These are phyloP conservation scores for Eleusine coracana DNA, from an alignment of 176 grass and related monocot genomes.

Conservation along the genomic window DNA sequence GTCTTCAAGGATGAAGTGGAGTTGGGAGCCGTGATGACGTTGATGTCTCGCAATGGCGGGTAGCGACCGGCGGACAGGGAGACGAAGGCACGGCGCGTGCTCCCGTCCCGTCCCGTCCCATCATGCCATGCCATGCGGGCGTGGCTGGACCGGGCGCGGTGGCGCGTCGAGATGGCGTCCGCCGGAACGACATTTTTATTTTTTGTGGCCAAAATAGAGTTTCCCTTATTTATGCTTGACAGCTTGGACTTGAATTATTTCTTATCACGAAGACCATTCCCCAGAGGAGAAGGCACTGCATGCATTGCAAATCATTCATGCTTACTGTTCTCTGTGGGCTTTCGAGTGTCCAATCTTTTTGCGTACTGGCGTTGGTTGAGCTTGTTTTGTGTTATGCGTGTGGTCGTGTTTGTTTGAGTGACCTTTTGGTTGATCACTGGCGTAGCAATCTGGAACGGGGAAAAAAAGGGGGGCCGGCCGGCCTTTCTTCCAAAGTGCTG, in stretches of 20 bases:
- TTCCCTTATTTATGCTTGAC: background rate
- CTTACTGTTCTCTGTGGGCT: background rate
- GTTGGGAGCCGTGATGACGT: background rate
- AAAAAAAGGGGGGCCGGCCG: background rate
- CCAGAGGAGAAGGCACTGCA: background rate
- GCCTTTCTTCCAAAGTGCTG: slow-evolving; percentile 5
- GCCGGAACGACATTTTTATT: no score
- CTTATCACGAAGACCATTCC: background rate
- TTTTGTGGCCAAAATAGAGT: background rate
- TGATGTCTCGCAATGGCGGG: background rate
- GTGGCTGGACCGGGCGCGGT: background rate
- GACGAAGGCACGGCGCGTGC: background rate
- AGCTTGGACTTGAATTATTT: background rate
- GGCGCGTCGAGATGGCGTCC: no score
- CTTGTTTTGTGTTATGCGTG: no score
- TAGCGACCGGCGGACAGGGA: background rate
- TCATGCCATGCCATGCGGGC: no score
- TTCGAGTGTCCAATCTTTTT: background rate
- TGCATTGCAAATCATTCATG: background rate
- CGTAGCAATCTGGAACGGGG: slow-evolving; percentile 12
- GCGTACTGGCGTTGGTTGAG: background rate
- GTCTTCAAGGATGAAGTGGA: background rate
- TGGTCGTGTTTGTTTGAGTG: background rate
- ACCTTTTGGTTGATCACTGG: background rate
- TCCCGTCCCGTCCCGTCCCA: no score